Percentiles rank a stretch among this genome's conserved stretches.
Evolutionary conservation across 176 grass and related monocot species (phyloP).

Genomic region (Triticum urartu): DNA sequence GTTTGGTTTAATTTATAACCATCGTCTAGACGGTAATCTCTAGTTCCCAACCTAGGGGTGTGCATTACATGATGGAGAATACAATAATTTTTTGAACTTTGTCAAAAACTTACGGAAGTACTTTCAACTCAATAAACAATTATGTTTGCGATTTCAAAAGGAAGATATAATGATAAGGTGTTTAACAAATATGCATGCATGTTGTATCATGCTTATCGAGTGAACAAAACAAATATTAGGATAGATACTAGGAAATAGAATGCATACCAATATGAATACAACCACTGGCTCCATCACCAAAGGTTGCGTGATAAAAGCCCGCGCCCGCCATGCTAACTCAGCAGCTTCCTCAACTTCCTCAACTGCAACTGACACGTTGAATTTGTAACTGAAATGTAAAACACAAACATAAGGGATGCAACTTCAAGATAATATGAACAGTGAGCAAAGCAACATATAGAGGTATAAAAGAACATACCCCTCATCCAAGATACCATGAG

Average conservation of each 20-base stretch:
- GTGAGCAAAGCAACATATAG: neutral
- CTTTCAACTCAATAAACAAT: too few species aligned
- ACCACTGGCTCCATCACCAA: slow-evolving; percentile 88
- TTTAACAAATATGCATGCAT: too few species aligned
- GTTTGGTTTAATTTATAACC: too few species aligned
- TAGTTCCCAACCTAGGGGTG: too few species aligned
- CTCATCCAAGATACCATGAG: slow-evolving; percentile 81
- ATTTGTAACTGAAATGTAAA: slow-evolving; percentile 49
- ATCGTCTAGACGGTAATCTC: too few species aligned
- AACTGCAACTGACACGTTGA: slow-evolving; percentile 36
- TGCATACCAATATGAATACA: slow-evolving; percentile 64
- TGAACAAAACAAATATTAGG: neutral
- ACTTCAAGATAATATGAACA: neutral
- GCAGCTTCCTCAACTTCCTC: slow-evolving; percentile 39
- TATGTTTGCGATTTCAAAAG: too few species aligned
- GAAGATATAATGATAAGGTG: too few species aligned
- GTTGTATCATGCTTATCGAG: too few species aligned
- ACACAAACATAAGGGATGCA: slow-evolving; percentile 4
- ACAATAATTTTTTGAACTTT: too few species aligned
- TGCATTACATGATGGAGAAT: too few species aligned
- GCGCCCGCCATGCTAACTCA: slow-evolving; percentile 60
- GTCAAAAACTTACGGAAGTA: too few species aligned
- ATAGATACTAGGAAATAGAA: slow-evolving; percentile 18
- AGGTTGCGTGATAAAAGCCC: slow-evolving; percentile 67
- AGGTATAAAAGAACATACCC: slow-evolving; percentile 45